Evolutionary conservation across 1,284 basidiomycete genomes (phyloP), one percentile per base, ranked within the genome.

Genomic region (Ganoderma meredithae): DNA sequence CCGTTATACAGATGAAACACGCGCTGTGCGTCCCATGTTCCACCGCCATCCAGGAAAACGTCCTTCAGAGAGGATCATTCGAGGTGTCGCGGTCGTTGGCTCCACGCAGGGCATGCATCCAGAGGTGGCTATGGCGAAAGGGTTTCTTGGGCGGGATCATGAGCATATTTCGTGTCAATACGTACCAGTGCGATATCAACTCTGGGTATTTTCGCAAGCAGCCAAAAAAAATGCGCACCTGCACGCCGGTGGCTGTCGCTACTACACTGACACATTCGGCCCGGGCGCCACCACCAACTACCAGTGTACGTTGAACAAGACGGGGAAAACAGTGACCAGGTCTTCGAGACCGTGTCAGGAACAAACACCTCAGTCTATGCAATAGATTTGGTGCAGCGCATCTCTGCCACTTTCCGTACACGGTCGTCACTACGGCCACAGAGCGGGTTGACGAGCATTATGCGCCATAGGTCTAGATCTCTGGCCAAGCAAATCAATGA

Each of bases 111-210:
- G 81, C 44, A 81, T 88, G 19, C 83, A 86, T 8, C 74, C 74
- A 9, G 71, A 72, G 59, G 63, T 43, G 36, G 36, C 9, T 9
- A 69, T 75, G 1, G 76, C 76, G 3, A 56, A 66, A 41, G 74
- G 27, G 76, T 73, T 78, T 76, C 41, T 90, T 90, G 3, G 90
- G 90, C 66, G 91, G 90, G 1, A 91, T 90, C 79, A 86, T 85
- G 69, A 79, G 82, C 71, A 77, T 81, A 71, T 86, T 85, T 71
- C 60, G 77, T 2, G 68, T 73, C 9, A 83, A 83, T 0, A 39
- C 56, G 13, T 86, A 82, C 71, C 85, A 85, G 73, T 61, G 68
- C 19, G 52, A 62, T 0, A 77, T 78, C 4, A 82, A 85, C 7
- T 52, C 74, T 7, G 66, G 71, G 17, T 86, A 64, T 36, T 36